Evolutionary conservation across 805 yeast genomes (phyloP).

Genomic region (Ogataea siamensis): DNA sequence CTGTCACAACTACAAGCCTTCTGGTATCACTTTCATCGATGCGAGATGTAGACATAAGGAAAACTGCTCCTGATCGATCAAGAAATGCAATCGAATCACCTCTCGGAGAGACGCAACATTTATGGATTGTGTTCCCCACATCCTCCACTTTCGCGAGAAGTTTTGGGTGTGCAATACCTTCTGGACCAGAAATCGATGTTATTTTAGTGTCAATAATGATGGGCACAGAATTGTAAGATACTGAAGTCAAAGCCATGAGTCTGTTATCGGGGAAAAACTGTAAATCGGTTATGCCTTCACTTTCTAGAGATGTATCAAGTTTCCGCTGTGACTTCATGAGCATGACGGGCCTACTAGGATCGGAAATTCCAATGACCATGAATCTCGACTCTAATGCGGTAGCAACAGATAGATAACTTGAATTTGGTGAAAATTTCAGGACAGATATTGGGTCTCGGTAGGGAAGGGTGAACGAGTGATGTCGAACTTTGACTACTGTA

Average conservation of each 20-base stretch:
- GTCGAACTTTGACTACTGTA: background rate
- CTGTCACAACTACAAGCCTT: slow-evolving; percentile 67
- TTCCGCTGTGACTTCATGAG: slow-evolving; percentile 67
- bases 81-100: slow-evolving; percentile 83
- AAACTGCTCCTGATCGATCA: slow-evolving; percentile 75
- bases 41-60: slow-evolving; percentile 60
- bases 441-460: slow-evolving; percentile 82
- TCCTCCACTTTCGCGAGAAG: slow-evolving; percentile 67
- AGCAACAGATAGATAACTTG: slow-evolving; percentile 69
- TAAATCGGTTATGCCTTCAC: slow-evolving; percentile 86
- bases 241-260: slow-evolving; percentile 51
- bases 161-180: slow-evolving; percentile 55
- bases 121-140: slow-evolving; percentile 76
- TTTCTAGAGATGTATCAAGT: slow-evolving; percentile 64
- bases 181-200: slow-evolving; percentile 39
- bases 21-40: slow-evolving; percentile 55
- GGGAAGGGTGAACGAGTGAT: slow-evolving; percentile 62
- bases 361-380: slow-evolving; percentile 65
- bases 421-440: slow-evolving; percentile 69
- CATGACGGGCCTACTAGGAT: slow-evolving; percentile 61
- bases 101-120: slow-evolving; percentile 73
- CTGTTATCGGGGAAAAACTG: slow-evolving; percentile 68
- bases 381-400: slow-evolving; percentile 78
- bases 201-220: slow-evolving; percentile 65
- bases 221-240: slow-evolving; percentile 64